Conservation (phyloP, 2,329 filamentous ascomycete species). For the Rutstroemia sp. region DNA sequence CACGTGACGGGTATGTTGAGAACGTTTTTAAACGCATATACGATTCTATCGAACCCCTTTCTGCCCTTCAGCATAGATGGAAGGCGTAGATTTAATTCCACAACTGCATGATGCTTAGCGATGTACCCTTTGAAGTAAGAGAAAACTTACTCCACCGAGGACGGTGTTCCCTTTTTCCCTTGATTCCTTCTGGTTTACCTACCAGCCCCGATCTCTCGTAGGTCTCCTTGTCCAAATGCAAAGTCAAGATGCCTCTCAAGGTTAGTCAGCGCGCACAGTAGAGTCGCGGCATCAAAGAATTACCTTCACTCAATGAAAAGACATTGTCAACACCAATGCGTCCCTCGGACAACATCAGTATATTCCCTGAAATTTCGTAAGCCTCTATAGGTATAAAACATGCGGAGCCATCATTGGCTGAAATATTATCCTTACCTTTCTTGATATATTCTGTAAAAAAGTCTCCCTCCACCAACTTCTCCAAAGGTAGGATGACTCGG, state of each 20-base stretch:
- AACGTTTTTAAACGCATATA: constrained; percentile 52
- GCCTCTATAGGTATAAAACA: background rate
- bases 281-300: constrained; percentile 5
- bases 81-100: constrained; percentile 67
- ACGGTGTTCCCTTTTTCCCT: constrained; percentile 52
- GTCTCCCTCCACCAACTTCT: constrained; percentile 60
- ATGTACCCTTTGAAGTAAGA: background rate
- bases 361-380: constrained; percentile 48
- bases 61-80: constrained; percentile 60
- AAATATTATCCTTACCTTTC: constrained; percentile 25
- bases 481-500: constrained; percentile 64
- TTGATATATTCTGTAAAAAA: constrained; percentile 88
- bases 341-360: constrained; percentile 80
- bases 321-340: constrained; percentile 61
- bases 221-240: constrained; percentile 73
- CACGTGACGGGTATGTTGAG: constrained; percentile 62
- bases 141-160: constrained; percentile 61
- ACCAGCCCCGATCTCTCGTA: constrained; percentile 79
- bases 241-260: constrained; percentile 55
- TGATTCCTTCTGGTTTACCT: constrained; percentile 57
- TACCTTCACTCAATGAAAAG: constrained; percentile 65
- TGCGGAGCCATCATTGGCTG: background rate
- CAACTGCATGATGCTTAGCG: constrained; percentile 43
- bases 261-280: background rate
- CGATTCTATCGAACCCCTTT: constrained; percentile 27